phyloP scores from a whole-genome alignment of 2,329 filamentous ascomycete species.

The Neonectria hederae region DNA sequence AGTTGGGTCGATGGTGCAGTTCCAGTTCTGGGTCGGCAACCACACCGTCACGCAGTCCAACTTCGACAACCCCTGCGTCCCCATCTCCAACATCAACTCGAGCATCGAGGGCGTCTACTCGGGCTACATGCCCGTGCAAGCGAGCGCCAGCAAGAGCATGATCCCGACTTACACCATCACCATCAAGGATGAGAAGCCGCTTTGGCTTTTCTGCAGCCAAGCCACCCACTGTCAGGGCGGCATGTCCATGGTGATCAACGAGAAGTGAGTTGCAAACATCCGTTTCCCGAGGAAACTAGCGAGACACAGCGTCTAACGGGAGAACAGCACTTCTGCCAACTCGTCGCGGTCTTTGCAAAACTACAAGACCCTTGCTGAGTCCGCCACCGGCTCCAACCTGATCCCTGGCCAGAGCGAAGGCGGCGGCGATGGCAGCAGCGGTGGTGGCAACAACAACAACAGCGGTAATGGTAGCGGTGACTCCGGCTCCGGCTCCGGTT shows the following conservation, averaged over 20 bases:
- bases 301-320: conserved; percentile 12
- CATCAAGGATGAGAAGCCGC: conserved; percentile 73
- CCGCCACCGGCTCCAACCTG: conserved; percentile 41
- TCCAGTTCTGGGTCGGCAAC: conserved; percentile 74
- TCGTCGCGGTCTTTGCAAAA: conserved; percentile 59
- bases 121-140: conserved; percentile 72
- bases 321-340: conserved; percentile 59
- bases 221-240: conserved; percentile 77
- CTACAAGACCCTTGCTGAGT: conserved; percentile 56
- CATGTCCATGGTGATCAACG: conserved; percentile 82
- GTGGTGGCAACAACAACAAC: conserved; percentile 15
- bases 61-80: conserved; percentile 76
- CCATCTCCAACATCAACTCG: conserved; percentile 62
- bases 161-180: conserved; percentile 76
- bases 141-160: conserved; percentile 57
- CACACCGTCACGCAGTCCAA: conserved; percentile 83
- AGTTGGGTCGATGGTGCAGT: conserved; percentile 72
- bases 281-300: no score
- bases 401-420: conserved; percentile 26
- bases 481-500: conserved; percentile 20
- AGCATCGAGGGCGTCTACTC: conserved; percentile 71
- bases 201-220: conserved; percentile 85
- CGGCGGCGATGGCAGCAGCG: conserved; percentile 26
- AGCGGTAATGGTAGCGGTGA: conserved; percentile 10
- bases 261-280: conserved; percentile 62